A percentile compares a stretch with the other conserved stretches of the same genome.
Evolutionary conservation across 1,284 basidiomycete genomes (phyloP).

Genomic region (Fomes fomentarius): DNA sequence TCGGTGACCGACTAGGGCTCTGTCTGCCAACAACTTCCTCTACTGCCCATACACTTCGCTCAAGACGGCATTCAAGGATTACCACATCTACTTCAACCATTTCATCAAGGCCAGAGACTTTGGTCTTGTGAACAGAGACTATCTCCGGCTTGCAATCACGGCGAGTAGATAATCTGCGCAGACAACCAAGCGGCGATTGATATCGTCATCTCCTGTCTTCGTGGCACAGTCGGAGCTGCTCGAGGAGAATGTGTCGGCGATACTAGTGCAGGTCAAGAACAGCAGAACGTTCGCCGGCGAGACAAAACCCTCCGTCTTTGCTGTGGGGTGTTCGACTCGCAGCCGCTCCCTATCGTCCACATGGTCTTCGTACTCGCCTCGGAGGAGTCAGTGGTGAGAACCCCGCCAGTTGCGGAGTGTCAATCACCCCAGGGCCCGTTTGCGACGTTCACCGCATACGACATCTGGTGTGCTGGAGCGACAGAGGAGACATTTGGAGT

Average conservation of each 20-base stretch:
- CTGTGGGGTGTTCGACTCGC: constrained; percentile 6
- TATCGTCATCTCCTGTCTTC: constrained; percentile 18
- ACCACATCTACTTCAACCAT: constrained; percentile 35
- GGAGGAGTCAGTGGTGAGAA: not conserved
- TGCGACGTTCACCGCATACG: not conserved
- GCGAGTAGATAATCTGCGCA: constrained; percentile 33
- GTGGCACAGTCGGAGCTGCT: not conserved
- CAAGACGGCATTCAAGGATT: constrained; percentile 19
- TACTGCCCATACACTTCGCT: constrained; percentile 2
- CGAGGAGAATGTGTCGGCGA: constrained; percentile 23
- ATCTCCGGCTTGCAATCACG: constrained; percentile 27
- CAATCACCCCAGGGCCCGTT: too few relatives aligned
- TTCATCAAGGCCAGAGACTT: constrained; percentile 32
- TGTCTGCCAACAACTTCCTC: too few relatives aligned
- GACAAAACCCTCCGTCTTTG: not conserved
- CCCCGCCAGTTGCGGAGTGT: not conserved
- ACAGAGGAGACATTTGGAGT: not conserved
- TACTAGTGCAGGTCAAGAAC: constrained; percentile 34
- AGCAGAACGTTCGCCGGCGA: constrained; percentile 8
- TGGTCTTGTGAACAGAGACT: constrained; percentile 22
- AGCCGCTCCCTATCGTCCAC: constrained; percentile 3
- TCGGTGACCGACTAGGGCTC: too few relatives aligned
- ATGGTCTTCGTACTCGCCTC: constrained; percentile 10
- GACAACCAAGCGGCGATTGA: constrained; percentile 28
- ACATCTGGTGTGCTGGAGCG: not conserved